Conservation (phyloP, 73 alveolate genomes). For the Tetrahymena elliotti region DNA sequence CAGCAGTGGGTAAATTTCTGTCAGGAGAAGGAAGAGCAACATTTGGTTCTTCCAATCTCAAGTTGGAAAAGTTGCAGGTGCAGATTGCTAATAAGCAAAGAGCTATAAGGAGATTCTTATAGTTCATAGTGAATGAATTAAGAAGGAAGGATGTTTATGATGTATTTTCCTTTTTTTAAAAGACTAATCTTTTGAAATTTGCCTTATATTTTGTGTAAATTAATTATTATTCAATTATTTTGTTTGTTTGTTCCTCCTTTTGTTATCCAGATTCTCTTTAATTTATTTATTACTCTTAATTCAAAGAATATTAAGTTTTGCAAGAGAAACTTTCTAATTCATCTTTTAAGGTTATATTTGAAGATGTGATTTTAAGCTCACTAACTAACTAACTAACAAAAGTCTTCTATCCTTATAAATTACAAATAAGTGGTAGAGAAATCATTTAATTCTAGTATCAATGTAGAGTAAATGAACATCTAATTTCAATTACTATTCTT, state of each 20-base stretch:
- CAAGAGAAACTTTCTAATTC: background rate
- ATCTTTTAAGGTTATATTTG: background rate
- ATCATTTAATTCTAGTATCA: background rate
- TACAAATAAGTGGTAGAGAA: background rate
- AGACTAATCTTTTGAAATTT: background rate
- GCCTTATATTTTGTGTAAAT: background rate
- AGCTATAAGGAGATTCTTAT: background rate
- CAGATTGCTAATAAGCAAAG: background rate
- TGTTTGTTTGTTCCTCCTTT: background rate
- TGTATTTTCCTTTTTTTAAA: background rate
- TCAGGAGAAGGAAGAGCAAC: conserved; percentile 5
- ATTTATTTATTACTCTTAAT: background rate
- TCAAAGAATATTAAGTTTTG: background rate
- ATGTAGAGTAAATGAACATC: background rate
- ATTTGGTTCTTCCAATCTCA: background rate
- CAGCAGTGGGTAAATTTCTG: conserved; percentile 14
- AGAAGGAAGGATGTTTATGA: background rate
- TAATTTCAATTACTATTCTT: background rate
- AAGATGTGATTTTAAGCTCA: background rate
- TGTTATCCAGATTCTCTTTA: background rate
- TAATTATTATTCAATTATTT: background rate
- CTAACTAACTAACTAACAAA: no score
- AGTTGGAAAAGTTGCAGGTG: background rate
- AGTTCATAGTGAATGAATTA: background rate
- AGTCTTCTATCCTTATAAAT: no score